phyloP scores from a whole-genome alignment of 1,139 yeast species.

The Yamadazyma friedrichii region DNA sequence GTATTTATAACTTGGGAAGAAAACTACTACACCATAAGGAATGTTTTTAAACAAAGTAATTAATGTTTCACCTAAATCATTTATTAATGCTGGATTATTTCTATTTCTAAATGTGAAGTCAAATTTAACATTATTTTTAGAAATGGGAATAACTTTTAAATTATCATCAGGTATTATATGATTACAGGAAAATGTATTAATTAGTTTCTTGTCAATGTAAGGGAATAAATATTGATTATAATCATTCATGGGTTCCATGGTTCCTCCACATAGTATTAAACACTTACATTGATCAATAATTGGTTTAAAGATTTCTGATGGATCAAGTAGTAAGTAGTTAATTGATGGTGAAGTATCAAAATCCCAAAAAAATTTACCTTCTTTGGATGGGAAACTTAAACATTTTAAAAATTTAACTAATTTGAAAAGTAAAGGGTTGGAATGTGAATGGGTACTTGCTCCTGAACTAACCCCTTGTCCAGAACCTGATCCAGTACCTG shows the following conservation, averaged over 20 bases:
- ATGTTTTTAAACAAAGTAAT: constrained; percentile 41
- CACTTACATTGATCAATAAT: constrained; percentile 67
- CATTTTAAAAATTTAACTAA: constrained; percentile 64
- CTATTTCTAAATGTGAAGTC: constrained; percentile 74
- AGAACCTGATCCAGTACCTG: too few species aligned
- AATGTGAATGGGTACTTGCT: not conserved
- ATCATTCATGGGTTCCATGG: constrained; percentile 89
- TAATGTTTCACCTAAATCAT: constrained; percentile 53
- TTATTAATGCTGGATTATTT: constrained; percentile 43
- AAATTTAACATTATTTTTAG: constrained; percentile 28
- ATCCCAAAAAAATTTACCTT: constrained; percentile 80
- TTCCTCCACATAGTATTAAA: constrained; percentile 88
- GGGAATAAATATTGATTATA: constrained; percentile 69
- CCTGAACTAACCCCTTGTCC: not conserved
- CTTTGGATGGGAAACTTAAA: constrained; percentile 71
- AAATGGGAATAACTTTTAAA: constrained; percentile 58
- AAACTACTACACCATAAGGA: constrained; percentile 77
- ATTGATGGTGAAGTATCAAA: constrained; percentile 34
- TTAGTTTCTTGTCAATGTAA: constrained; percentile 33
- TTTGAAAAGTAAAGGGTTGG: constrained; percentile 63
- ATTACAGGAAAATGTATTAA: constrained; percentile 69
- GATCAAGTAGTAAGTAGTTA: constrained; percentile 77
- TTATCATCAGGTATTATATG: constrained; percentile 80
- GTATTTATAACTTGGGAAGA: constrained; percentile 84
- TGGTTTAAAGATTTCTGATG: constrained; percentile 67